These are phyloP conservation scores for Globisporangium paroecandrum DNA, from an alignment of 352 stramenopile species.

Conservation along the genomic window DNA sequence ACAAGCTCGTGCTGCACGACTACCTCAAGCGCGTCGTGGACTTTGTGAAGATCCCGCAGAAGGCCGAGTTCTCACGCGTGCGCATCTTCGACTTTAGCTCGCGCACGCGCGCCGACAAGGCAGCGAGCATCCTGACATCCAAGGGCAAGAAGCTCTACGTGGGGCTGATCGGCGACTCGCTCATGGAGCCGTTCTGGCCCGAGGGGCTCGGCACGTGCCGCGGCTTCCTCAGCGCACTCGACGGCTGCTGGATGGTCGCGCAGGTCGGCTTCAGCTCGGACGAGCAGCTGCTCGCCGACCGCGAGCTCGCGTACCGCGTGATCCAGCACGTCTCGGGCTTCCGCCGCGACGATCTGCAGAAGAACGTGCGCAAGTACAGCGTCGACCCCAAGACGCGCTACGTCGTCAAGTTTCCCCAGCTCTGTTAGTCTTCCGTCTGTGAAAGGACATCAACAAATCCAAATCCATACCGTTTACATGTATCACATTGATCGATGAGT, in stretches of 20 bases:
- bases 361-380: slow-evolving; percentile 82
- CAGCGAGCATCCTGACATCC: slow-evolving; percentile 58
- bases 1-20: slow-evolving; percentile 47
- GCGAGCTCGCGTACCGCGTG: slow-evolving; percentile 73
- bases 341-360: slow-evolving; percentile 69
- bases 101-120: slow-evolving; percentile 70
- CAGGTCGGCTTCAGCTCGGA: slow-evolving; percentile 70
- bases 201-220: slow-evolving; percentile 79
- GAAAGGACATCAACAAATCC: neutral
- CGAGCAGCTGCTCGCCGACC: slow-evolving; percentile 68
- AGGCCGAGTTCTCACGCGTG: slow-evolving; percentile 60
- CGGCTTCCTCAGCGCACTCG: slow-evolving; percentile 75
- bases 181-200: slow-evolving; percentile 87
- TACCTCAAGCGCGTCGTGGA: slow-evolving; percentile 68
- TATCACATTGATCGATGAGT: neutral
- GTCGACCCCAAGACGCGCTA: slow-evolving; percentile 74
- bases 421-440: slow-evolving; percentile 27
- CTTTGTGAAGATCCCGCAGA: slow-evolving; percentile 72
- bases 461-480: neutral
- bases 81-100: slow-evolving; percentile 85
- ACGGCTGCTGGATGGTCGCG: slow-evolving; percentile 74
- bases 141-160: slow-evolving; percentile 78
- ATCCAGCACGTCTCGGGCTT: slow-evolving; percentile 75
- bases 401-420: slow-evolving; percentile 67
- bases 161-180: slow-evolving; percentile 68